Base-by-base conservation (phyloP, 2,329 filamentous ascomycete genomes). In the Neospermospora avenae region DNA sequence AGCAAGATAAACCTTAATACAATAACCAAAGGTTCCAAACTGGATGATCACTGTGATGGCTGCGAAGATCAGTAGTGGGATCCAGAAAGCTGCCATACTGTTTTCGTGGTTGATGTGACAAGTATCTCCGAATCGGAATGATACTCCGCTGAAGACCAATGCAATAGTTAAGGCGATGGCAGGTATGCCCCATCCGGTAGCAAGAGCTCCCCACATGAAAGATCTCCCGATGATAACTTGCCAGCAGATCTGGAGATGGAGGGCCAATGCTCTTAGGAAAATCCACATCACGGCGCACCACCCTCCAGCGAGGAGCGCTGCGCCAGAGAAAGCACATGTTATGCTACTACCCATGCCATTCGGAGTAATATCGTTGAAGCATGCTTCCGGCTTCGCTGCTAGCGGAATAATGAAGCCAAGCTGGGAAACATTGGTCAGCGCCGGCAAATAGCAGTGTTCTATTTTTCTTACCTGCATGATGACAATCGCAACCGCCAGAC, bases 161-260 rank as follows among this genome's bases (percentile, higher is more conserved):
- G 90, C 90, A 44, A 93, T 75, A 3, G 87, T 81, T 64, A 96
- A 84, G 37, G 91, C 90, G 20, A 91, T 76, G 24, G 87, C 81
- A 2, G 93, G 91, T 48, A 98, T 81, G 18, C 89, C 89, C 90
- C 93, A 97, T 63, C 95, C 95, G 8, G 87, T 77, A 16, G 83
- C 81, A 70, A 96, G 86, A 3, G 93, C 87, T 65, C 84, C 83
- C 79, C 91, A 91, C 85, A 97, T 97, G 75, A 97, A 98, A 69
- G 83, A 89, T 46, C 86, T 84, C 41, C 95, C 95, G 3, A 96
- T 90, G 7, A 93, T 86, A 35, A 96, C 82, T 74, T 98, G 92
- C 95, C 95, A 99, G 79, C 93, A 97, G 65, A 99, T 97, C 75
- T 98, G 95, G 25, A 99, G 85, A 75, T 99, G 95, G 69, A 99